Base-by-base conservation (phyloP, 2,329 filamentous ascomycete species). In the Metarhizium anisopliae region DNA sequence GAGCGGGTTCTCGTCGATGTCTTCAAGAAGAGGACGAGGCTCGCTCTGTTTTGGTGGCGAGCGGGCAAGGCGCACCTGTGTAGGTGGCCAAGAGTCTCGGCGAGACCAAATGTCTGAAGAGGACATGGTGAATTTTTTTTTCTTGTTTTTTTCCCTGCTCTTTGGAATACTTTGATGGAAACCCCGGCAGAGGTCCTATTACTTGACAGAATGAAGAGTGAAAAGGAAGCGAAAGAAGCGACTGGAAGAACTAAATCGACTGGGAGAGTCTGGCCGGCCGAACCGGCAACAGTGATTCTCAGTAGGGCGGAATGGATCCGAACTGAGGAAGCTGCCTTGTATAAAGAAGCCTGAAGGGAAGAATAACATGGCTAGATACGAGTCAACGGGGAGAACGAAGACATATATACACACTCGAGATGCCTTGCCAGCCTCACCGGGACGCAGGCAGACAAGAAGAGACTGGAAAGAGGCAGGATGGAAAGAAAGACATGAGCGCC, bases 1-100 rank as follows among this genome's bases (percentile, higher is more conserved):
- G 53, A 83, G 71, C 16, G 80, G 80, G 59, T 82, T 76, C 50
- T 79, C 73, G 59, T 79, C 75, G 53, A 78, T 76, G 56, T 77
- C 72, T 43, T 79, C 74, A 53, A 78, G 72, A 20, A 74, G 72
- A 25, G 74, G 73, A 25, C 69, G 68, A 8, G 68, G 70, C 50
- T 74, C 69, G 59, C 51, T 56, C 50, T 58, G 57, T 25, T 59
- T 55, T 52, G 55, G 40, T 7, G 74, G 72, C 52, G 71, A 70
- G 14, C 73, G 74, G 50, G 71, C 71, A 30, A 80, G 70, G 49
- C 72, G 74, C 59, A 79, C 68, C 60, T 76, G 76, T n/a, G 76
- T 77, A 2, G 78, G 75, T 18, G 78, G 75, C 77, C 77, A 82
- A 16, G 77, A 77, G 61, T 77, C 77, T 59, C 73, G 69, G 56